Evolutionary conservation across 1,284 basidiomycete genomes (phyloP), one percentile per base, ranked within the genome.

Genomic region (Pyrrhoderma noxium): DNA sequence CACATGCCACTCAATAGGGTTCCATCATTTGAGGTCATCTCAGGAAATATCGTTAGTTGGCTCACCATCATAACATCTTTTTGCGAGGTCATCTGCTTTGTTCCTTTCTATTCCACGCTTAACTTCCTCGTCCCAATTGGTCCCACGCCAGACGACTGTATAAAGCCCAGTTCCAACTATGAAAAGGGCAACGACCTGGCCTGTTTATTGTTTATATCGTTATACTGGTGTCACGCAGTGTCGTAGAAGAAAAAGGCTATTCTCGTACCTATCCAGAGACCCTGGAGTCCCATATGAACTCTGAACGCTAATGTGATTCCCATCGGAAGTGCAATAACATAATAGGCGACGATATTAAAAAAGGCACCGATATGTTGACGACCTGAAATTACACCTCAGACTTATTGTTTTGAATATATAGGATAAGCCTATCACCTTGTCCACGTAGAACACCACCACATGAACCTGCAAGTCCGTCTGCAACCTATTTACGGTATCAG

Each of bases 331-430:
- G 85, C 85, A 34, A 88, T 66, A 2, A 86, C 70, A 58, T 88
- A 89, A 64, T 88, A 88, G 14, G 85, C 84, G n/a, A 85, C 66
- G 39, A 85, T 63, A 60, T 89, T 88, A 66, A 86, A 87, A 5
- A 79, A 58, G 5, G 85, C 86, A 8, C 85, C 85, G 9, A 88
- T 73, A 58, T 84, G 81, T 59, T 89, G 86, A 23, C 82, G 75
- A 11, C 85, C 85, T 80, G 57, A 43, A 37, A 19, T 13, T 19
- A n/a, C 23, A 18, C 16, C 23, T 19, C 22, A 25, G 18, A n/a
- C 13, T 11, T 3, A 27, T 50, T 35, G 25, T 35, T 9, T 19
- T 19, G 21, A 35, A 27, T 21, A 25, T 18, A 54, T 3, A 47
- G 11, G 18, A 38, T n/a, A 36, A 21, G 41, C 54, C 4, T 38